Base-by-base conservation (phyloP, 1,284 basidiomycete species). In the Flammula alnicola region DNA sequence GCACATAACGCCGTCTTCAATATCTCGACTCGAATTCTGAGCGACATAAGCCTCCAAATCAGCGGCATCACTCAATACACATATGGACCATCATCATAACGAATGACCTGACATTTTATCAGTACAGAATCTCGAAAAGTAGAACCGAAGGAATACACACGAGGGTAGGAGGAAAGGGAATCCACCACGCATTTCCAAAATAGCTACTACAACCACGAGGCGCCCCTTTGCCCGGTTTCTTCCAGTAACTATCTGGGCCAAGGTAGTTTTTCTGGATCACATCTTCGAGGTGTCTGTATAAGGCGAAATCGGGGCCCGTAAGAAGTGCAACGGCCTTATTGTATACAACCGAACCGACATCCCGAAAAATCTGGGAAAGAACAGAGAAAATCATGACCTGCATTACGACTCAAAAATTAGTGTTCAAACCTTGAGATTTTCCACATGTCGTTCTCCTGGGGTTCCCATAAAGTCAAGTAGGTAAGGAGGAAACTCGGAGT, bases 141-240 rank as follows among this genome's bases (percentile, higher is more conserved):
- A n/a, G 26, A 12, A 36, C n/a, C 16, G 29, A 26, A 19, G 7
- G 26, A 32, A 5, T 11, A 71, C 75, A 47, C 61, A 84, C 85
- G 44, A 89, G 66, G 0, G 83, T 83, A 2, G 83, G 88, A 9
- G 85, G 90, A 63, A 89, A 93, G n/a, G 83, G 88, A 47, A 85
- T 79, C 78, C 83, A 86, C 81, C 84, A 91, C 29, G 82, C 81
- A 59, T 86, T 88, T 27, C 89, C 88, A 63, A 90, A 91, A 62
- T 73, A 80, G 39, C 74, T 77, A 0, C 71, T 75, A 47, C 78
- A 75, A 3, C 47, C 47, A 3, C n/a, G 30, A 27, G 32, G 23
- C 5, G 1, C 68, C 63, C 2, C 14, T 68, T 63, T 2, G 57
- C 50, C 11, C 2, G 35, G 70, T 29, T 72, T 63, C 51, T 70